Conservation (phyloP, 352 stramenopile species). For the Phytopythium boreale region DNA sequence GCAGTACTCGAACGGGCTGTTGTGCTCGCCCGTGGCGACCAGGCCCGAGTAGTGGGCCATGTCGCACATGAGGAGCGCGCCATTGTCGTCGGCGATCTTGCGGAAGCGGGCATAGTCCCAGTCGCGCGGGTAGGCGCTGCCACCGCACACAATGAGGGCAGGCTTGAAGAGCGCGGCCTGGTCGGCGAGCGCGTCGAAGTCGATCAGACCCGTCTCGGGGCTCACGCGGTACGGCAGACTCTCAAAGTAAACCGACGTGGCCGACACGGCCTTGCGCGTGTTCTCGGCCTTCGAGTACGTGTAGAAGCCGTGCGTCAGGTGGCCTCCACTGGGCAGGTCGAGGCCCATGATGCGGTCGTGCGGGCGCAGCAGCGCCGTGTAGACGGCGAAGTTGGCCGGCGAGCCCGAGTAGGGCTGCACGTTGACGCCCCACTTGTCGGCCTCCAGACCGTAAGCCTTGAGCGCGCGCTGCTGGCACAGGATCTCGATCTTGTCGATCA, state of each 20-base stretch:
- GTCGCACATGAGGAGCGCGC: slow-evolving; percentile 97
- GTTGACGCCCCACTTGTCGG: slow-evolving; percentile 97
- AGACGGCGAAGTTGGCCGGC: slow-evolving; percentile 99
- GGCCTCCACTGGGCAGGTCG: slow-evolving; percentile 97
- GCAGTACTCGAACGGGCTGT: slow-evolving; percentile 96
- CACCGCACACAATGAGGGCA: slow-evolving; percentile 96
- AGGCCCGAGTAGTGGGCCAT: slow-evolving; percentile 99
- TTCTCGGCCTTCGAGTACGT: slow-evolving; percentile 97
- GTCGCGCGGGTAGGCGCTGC: slow-evolving; percentile 97
- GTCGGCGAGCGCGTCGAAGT: slow-evolving; percentile 96
- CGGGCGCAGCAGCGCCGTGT: slow-evolving; percentile 96
- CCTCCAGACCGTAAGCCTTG: slow-evolving; percentile 91
- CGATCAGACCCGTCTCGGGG: slow-evolving; percentile 94
- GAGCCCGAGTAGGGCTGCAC: slow-evolving; percentile 98
- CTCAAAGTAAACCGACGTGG: slow-evolving; percentile 99
- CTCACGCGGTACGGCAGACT: slow-evolving; percentile 96
- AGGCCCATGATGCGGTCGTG: slow-evolving; percentile 99
- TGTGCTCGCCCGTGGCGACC: slow-evolving; percentile 94
- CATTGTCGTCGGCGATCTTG: slow-evolving; percentile 98
- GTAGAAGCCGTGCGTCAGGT: slow-evolving; percentile 99
- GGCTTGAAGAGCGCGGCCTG: slow-evolving; percentile 97
- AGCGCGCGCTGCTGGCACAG: slow-evolving; percentile 95
- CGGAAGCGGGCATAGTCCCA: slow-evolving; percentile 98
- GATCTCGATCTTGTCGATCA: slow-evolving; percentile 96
- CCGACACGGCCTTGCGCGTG: slow-evolving; percentile 96